Evolutionary conservation across 2,329 filamentous ascomycete genomes (phyloP).

Genomic region (Clonostachys solani): DNA sequence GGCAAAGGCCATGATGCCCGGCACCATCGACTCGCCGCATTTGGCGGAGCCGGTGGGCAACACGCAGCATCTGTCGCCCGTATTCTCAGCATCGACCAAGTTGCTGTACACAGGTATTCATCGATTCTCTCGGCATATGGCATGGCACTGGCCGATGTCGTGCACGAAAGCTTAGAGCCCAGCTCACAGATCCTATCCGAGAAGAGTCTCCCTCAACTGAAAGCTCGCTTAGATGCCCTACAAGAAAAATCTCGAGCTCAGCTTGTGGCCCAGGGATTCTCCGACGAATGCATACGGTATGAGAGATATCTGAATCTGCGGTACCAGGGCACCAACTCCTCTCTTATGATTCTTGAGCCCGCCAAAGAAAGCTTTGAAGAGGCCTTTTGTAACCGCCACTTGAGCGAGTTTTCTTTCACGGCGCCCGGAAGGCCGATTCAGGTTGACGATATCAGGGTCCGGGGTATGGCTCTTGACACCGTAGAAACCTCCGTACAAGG

Average conservation of each 20-base stretch:
- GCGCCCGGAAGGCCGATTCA: slow-evolving; percentile 29
- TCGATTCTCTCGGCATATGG: slow-evolving; percentile 25
- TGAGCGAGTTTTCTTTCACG: slow-evolving; percentile 36
- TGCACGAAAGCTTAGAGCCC: slow-evolving; percentile 21
- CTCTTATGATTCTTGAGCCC: slow-evolving; percentile 28
- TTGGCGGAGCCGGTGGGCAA: slow-evolving; percentile 16
- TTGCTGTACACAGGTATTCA: slow-evolving; percentile 24
- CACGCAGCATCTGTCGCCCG: slow-evolving; percentile 21
- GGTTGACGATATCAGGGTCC: slow-evolving; percentile 35
- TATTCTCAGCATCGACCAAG: slow-evolving; percentile 19
- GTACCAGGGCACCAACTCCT: slow-evolving; percentile 35
- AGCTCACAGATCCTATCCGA: slow-evolving; percentile 13
- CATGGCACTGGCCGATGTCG: slow-evolving; percentile 22
- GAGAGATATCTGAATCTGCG: slow-evolving; percentile 38
- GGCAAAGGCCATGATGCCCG: slow-evolving; percentile 16
- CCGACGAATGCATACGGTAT: slow-evolving; percentile 31
- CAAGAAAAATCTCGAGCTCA: slow-evolving; percentile 18
- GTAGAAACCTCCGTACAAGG: no score
- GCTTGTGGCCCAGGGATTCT: slow-evolving; percentile 31
- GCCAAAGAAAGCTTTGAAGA: slow-evolving; percentile 20
- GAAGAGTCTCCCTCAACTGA: slow-evolving; percentile 8
- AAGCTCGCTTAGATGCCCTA: slow-evolving; percentile 15
- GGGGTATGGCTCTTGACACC: slow-evolving; percentile 28
- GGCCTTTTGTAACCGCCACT: slow-evolving; percentile 26
- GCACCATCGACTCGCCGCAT: slow-evolving; percentile 14